A percentile compares a stretch with the other conserved stretches of the same genome.
Evolutionary conservation across 2,329 filamentous ascomycete genomes (phyloP).

Genomic region (Paecilomyces dactylethromorphus): DNA sequence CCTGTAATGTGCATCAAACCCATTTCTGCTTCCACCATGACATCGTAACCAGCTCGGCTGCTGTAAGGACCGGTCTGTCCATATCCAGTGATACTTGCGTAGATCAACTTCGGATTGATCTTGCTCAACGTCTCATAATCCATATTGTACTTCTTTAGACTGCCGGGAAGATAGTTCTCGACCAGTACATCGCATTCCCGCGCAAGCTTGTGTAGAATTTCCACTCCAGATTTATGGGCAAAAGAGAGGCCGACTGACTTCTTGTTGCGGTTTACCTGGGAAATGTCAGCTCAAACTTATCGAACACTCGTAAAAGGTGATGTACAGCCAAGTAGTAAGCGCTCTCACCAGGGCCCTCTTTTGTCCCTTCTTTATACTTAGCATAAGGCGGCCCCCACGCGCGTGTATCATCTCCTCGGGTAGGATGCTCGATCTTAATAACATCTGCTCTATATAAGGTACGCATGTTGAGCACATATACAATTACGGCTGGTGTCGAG

Average conservation of each 20-base stretch:
- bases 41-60: constrained; percentile 86
- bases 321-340: constrained; percentile 87
- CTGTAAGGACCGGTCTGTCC: constrained; percentile 91
- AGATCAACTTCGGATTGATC: constrained; percentile 82
- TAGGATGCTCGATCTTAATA: constrained; percentile 94
- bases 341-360: constrained; percentile 70
- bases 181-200: constrained; percentile 86
- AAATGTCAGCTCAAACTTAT: background rate
- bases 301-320: background rate
- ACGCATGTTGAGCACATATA: constrained; percentile 15
- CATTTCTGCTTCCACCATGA: constrained; percentile 99
- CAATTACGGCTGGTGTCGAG: background rate
- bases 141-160: constrained; percentile 82
- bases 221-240: constrained; percentile 72
- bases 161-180: constrained; percentile 91
- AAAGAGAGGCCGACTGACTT: constrained; percentile 91
- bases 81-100: constrained; percentile 94
- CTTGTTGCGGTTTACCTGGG: constrained; percentile 90
- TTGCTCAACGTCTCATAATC: constrained; percentile 75
- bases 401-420: constrained; percentile 83
- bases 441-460: constrained; percentile 67
- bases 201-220: constrained; percentile 78
- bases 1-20: constrained; percentile 99
- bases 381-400: constrained; percentile 97
- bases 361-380: constrained; percentile 56